phyloP scores from a whole-genome alignment of 2,329 filamentous ascomycete genomes.

The Gaeumannomyces tritici region DNA sequence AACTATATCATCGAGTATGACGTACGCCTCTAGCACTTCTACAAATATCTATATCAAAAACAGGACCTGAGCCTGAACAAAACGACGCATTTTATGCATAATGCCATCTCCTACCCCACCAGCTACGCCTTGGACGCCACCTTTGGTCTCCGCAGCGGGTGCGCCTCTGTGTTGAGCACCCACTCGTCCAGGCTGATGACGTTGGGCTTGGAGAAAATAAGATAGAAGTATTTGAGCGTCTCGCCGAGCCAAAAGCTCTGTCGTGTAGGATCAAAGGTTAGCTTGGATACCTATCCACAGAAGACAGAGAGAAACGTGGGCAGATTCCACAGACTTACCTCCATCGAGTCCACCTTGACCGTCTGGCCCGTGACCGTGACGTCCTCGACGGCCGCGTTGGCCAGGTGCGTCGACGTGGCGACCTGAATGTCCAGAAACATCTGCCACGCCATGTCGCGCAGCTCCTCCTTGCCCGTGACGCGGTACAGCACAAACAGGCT shows the following conservation, averaged over 20 bases:
- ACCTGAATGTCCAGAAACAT: constrained; percentile 65
- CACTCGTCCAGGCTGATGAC: constrained; percentile 11
- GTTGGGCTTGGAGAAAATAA: constrained; percentile 9
- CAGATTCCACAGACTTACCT: constrained; percentile 6
- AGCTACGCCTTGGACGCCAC: not conserved
- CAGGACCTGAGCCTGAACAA: not conserved
- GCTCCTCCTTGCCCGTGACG: constrained; percentile 62
- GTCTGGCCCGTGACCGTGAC: constrained; percentile 28
- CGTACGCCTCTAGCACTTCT: not conserved
- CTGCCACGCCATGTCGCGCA: constrained; percentile 68
- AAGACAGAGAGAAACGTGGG: no score
- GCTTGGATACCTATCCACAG: no score
- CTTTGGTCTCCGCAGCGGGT: constrained; percentile 5
- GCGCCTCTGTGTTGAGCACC: constrained; percentile 12
- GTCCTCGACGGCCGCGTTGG: constrained; percentile 12
- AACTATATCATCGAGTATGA: no score
- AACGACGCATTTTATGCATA: not conserved
- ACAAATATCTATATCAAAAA: not conserved
- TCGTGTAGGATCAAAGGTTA: not conserved
- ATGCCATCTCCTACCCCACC: not conserved
- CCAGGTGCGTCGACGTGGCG: constrained; percentile 33
- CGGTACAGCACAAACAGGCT: constrained; percentile 71
- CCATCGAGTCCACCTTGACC: constrained; percentile 27
- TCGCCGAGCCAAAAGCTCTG: constrained; percentile 11
- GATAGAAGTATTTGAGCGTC: constrained; percentile 13